Evolutionary conservation across 257 asterid genomes (phyloP).

Genomic region (Solanum sitiens): DNA sequence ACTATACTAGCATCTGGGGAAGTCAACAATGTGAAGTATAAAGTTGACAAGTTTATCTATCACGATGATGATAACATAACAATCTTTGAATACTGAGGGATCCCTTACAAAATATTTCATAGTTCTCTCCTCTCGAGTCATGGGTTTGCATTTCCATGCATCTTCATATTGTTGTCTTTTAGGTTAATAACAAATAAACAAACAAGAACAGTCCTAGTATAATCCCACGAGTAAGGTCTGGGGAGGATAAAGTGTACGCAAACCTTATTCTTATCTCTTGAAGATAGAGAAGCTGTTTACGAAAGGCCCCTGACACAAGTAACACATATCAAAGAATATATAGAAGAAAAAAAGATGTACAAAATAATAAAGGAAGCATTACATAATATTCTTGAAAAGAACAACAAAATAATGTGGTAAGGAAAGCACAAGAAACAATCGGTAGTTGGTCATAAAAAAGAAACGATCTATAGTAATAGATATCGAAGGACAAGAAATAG

Average conservation of each 20-base stretch:
- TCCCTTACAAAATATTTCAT: background rate
- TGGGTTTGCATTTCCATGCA: background rate
- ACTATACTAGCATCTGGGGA: background rate
- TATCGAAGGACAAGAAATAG: background rate
- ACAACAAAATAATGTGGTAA: background rate
- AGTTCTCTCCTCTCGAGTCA: background rate
- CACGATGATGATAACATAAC: background rate
- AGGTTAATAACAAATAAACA: background rate
- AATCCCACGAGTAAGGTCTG: background rate
- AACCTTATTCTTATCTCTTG: background rate
- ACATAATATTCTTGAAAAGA: background rate
- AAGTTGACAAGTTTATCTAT: background rate
- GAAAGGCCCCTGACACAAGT: background rate
- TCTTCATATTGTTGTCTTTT: background rate
- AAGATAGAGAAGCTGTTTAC: background rate
- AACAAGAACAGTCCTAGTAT: background rate
- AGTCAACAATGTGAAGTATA: background rate
- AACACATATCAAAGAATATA: background rate
- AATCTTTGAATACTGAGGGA: background rate
- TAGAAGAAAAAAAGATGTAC: background rate
- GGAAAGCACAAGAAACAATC: background rate
- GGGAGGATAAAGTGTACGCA: background rate
- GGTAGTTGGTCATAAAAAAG: background rate
- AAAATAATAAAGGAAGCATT: background rate
- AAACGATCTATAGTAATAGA: background rate